A percentile compares a stretch with the other conserved stretches of the same genome.
Conservation (phyloP, 2,329 filamentous ascomycete species). For the Ophiostoma ulmi region DNA sequence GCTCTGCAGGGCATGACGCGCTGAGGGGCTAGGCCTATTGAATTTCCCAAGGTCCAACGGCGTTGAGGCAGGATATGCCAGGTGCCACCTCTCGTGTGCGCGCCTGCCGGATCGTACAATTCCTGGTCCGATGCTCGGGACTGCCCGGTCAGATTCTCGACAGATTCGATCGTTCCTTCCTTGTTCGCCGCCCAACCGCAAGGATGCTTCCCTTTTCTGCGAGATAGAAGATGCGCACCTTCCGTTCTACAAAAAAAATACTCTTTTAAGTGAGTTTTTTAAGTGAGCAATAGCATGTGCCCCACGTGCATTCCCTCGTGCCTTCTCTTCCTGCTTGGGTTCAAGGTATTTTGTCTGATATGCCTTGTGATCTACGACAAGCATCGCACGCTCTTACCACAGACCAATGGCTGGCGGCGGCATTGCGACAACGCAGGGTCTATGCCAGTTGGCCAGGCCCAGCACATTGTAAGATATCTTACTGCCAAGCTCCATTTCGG, state of each 20-base stretch:
- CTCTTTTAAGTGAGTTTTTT: neutral
- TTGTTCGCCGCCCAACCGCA: neutral
- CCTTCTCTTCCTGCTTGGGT: neutral
- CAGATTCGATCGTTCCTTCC: neutral
- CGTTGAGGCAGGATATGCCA: neutral
- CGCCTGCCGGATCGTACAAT: neutral
- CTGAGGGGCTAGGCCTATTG: neutral
- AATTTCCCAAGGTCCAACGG: neutral
- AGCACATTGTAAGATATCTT: neutral
- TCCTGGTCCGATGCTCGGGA: neutral
- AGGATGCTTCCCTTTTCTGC: neutral
- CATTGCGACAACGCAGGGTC: conserved; percentile 3
- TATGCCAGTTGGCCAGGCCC: neutral
- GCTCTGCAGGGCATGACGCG: conserved; percentile 5
- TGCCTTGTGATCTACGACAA: neutral
- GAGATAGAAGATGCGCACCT: neutral
- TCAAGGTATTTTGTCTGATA: neutral
- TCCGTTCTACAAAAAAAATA: neutral
- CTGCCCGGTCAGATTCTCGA: neutral
- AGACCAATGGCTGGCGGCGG: neutral
- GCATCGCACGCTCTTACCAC: neutral
- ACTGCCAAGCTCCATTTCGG: neutral
- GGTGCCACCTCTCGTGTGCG: neutral
- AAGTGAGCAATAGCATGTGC: neutral
- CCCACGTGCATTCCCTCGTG: neutral